These are phyloP conservation scores for Phoma sp. DNA, from an alignment of 2,329 filamentous ascomycete genomes.

Conservation along the genomic window DNA sequence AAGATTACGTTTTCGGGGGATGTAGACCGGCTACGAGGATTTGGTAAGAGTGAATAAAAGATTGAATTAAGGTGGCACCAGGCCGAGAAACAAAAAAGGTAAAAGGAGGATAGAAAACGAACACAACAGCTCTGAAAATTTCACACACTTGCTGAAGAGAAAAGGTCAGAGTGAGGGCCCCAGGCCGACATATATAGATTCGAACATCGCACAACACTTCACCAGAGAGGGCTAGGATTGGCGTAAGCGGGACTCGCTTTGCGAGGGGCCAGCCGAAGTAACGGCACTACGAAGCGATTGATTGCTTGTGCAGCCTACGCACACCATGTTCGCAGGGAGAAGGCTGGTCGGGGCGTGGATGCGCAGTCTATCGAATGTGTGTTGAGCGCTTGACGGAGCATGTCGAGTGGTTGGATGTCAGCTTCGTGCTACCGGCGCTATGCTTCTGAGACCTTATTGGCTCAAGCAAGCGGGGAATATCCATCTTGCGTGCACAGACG, in stretches of 20 bases:
- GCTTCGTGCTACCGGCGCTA: constrained; percentile 35
- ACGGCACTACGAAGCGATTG: constrained; percentile 39
- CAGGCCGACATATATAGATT: constrained; percentile 43
- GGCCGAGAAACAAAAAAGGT: constrained; percentile 54
- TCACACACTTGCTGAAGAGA: constrained; percentile 60
- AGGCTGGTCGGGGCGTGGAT: constrained; percentile 36
- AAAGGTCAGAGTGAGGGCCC: constrained; percentile 41
- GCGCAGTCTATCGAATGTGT: constrained; percentile 45
- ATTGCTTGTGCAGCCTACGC: constrained; percentile 42
- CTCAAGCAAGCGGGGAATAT: constrained; percentile 29
- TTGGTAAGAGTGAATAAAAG: constrained; percentile 44
- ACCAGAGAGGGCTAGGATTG: constrained; percentile 26
- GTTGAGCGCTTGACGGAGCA: constrained; percentile 44
- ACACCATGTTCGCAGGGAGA: constrained; percentile 39
- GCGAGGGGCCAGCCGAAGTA: constrained; percentile 36
- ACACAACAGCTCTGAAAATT: constrained; percentile 57
- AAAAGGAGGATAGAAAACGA: constrained; percentile 52
- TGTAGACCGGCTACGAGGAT: constrained; percentile 54
- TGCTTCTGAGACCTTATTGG: constrained; percentile 32
- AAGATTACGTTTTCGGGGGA: constrained; percentile 50
- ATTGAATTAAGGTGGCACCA: constrained; percentile 53
- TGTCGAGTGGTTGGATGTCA: constrained; percentile 41
- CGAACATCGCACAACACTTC: constrained; percentile 31
- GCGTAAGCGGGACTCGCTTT: constrained; percentile 22
- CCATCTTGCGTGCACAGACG: constrained; percentile 30